These are phyloP conservation scores for Amorphotheca resinae DNA, from an alignment of 495 filamentous ascomycete genomes.

Conservation along the genomic window DNA sequence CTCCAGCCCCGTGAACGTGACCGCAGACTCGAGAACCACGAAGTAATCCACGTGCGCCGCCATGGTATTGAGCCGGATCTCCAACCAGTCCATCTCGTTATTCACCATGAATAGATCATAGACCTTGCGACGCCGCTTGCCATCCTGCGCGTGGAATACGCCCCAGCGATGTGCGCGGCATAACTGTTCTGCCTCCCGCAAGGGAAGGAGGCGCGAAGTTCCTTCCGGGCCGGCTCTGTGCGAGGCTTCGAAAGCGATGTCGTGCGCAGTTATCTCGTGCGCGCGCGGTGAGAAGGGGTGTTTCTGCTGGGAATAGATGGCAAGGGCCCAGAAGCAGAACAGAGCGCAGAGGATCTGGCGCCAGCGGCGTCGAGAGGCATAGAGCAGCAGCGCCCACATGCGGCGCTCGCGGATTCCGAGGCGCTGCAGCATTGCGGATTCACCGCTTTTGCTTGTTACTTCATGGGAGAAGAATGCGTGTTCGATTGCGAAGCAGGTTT, in stretches of 20 bases:
- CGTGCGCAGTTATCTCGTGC: slow-evolving; percentile 1
- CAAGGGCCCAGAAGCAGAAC: neutral
- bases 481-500: no score
- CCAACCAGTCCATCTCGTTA: slow-evolving; percentile 35
- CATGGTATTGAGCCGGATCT: slow-evolving; percentile 30
- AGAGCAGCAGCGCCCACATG: neutral
- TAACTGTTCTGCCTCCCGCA: neutral
- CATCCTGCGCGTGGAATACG: neutral
- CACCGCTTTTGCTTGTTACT: neutral
- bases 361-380: neutral
- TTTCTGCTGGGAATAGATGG: neutral
- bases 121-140: slow-evolving; percentile 22
- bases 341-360: slow-evolving; percentile 1
- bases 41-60: slow-evolving; percentile 31
- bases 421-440: neutral
- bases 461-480: neutral
- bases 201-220: slow-evolving; percentile 1
- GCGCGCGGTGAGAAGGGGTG: neutral
- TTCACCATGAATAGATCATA: slow-evolving; percentile 33
- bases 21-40: slow-evolving; percentile 34
- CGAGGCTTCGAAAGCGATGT: neutral
- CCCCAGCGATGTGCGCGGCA: neutral
- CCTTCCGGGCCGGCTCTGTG: neutral
- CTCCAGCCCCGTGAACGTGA: slow-evolving; percentile 30
- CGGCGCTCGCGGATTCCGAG: neutral